phyloP scores from a whole-genome alignment of 2,329 filamentous ascomycete species.

The Penicillium sumatraense region DNA sequence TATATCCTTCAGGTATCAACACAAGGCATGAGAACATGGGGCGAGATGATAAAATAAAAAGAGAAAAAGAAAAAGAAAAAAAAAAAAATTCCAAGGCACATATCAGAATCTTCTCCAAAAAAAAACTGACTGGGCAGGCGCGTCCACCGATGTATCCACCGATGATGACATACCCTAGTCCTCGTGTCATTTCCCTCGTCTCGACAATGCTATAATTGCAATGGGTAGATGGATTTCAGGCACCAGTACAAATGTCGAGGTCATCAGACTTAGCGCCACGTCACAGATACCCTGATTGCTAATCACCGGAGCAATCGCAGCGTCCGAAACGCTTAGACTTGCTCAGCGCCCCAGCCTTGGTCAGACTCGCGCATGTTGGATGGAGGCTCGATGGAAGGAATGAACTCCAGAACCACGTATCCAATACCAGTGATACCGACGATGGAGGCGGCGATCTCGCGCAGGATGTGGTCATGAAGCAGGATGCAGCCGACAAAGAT shows the following conservation, averaged over 20 bases:
- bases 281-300: not conserved
- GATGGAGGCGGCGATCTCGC: constrained; percentile 76
- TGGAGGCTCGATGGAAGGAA: constrained; percentile 78
- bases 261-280: not conserved
- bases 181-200: constrained; percentile 26
- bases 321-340: constrained; percentile 61
- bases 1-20: not conserved
- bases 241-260: not conserved
- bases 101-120: not conserved
- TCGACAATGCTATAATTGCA: constrained; percentile 27
- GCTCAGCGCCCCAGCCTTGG: constrained; percentile 75
- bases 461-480: constrained; percentile 68
- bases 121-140: not conserved
- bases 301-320: not conserved
- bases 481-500: constrained; percentile 90
- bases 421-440: constrained; percentile 77
- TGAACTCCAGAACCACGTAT: constrained; percentile 77
- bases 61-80: not conserved
- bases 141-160: not conserved
- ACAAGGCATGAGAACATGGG: not conserved
- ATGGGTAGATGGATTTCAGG: not conserved
- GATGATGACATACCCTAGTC: not conserved
- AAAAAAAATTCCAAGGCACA: not conserved
- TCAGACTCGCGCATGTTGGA: constrained; percentile 82
- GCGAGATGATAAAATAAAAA: not conserved